phyloP scores from a whole-genome alignment of 1,284 basidiomycete species.

The Marasmius fiardii region DNA sequence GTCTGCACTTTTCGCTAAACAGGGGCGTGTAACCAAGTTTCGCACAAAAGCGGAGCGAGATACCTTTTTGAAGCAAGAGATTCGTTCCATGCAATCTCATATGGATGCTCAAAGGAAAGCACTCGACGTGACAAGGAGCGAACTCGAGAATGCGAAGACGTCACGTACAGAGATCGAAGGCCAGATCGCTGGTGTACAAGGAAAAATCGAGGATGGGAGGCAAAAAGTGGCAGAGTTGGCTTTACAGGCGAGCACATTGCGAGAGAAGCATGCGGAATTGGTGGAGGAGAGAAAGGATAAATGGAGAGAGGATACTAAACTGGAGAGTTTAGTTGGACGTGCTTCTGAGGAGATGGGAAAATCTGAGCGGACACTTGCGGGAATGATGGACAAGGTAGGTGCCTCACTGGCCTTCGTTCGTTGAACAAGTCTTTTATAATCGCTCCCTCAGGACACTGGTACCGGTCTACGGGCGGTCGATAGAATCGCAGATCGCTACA shows the following conservation, averaged over 20 bases:
- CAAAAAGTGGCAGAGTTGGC: constrained; percentile 63
- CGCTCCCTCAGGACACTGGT: constrained; percentile 72
- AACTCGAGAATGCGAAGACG: constrained; percentile 41
- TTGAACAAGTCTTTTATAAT: constrained; percentile 1
- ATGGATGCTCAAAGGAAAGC: constrained; percentile 46
- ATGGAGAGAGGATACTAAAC: constrained; percentile 93
- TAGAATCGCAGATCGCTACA: constrained; percentile 72
- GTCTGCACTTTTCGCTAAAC: constrained; percentile 79
- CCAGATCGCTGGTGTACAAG: constrained; percentile 52
- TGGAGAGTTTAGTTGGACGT: constrained; percentile 73
- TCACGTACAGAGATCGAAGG: constrained; percentile 56
- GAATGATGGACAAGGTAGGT: constrained; percentile 93
- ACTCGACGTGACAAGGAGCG: constrained; percentile 43
- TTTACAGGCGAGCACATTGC: constrained; percentile 63
- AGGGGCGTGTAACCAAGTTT: constrained; percentile 85
- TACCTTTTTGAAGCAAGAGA: constrained; percentile 70
- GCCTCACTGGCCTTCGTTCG: neutral
- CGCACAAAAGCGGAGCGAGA: constrained; percentile 83
- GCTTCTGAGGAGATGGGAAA: constrained; percentile 79
- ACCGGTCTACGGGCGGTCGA: constrained; percentile 84
- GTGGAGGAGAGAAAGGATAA: constrained; percentile 86
- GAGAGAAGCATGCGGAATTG: constrained; percentile 70
- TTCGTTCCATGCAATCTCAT: constrained; percentile 64
- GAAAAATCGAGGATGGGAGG: constrained; percentile 76
- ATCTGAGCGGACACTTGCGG: constrained; percentile 76